Base-by-base conservation (phyloP, 2,329 filamentous ascomycete genomes). In the Aspergillus terreus region DNA sequence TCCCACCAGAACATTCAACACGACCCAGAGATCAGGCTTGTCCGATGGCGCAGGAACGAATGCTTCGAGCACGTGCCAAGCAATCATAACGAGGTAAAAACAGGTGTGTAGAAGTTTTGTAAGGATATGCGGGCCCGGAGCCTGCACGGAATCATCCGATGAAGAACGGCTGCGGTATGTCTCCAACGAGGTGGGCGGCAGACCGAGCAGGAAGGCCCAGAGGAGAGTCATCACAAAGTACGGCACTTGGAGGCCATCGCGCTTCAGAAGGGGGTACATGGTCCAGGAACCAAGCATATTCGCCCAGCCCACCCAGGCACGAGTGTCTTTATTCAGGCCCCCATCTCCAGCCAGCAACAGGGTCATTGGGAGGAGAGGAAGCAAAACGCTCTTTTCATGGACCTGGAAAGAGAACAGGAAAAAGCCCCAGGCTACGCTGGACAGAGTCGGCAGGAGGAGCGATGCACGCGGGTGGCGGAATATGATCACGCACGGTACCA, bases 381-480 rank as follows among this genome's bases (percentile, higher is more conserved):
- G 81, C 4, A 99, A 78, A 0, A 96, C 90, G 59, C 92, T 96
- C 80, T 99, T 99, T 75, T 99, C 94, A 64, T 99, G 94, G 0
- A 99, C 95, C 68, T 99, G 94, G 69, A 95, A 99, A 63, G 90
- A 95, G 75, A 95, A 97, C 14, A 99, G 78, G 70, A 97, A 99
- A 77, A 99, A 99, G 0, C 88, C 92, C 94, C 94, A 99, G 2
- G 92, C 88, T 0, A 89, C 91, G 1, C 88, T 81, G 1, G 92
- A 87, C 52, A 97, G 83, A 0, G 89, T 89, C 33, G 89, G 80
- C 1, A 91, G 91, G 12, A 97, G 74, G 4, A 94, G 78, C 40
- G 86, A 82, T 61, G 87, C 92, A 44, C 83, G 82, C 0, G 94
- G 94, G 46, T 85, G 85, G 50, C 90, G 68, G 67, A 96, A 88